Conservation (phyloP, 176 grass and related monocot species). For the Coix lacrymajobi region DNA sequence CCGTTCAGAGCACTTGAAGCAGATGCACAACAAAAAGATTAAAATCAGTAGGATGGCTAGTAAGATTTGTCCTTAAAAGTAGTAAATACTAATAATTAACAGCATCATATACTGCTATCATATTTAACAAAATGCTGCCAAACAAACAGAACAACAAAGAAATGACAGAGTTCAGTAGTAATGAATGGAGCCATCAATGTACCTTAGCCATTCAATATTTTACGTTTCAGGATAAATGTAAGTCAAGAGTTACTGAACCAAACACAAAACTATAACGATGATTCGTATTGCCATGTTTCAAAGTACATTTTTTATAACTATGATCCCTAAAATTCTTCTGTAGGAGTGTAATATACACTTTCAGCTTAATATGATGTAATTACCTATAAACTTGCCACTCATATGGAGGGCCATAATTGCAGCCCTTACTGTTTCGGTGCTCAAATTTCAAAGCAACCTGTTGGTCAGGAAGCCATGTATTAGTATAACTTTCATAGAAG, state of each 20-base stretch:
- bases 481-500: not conserved
- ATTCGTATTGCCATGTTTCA: not conserved
- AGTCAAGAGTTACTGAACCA: not conserved
- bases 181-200: not conserved
- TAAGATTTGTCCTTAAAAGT: slow-evolving; percentile 1
- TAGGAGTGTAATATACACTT: not conserved
- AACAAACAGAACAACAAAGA: not conserved
- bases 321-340: slow-evolving; percentile 4
- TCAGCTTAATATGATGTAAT: slow-evolving; percentile 25
- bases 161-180: not conserved
- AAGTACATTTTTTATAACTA: slow-evolving; percentile 7
- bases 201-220: not conserved
- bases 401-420: slow-evolving; percentile 96
- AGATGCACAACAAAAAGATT: slow-evolving; percentile 29
- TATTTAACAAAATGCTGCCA: slow-evolving; percentile 4
- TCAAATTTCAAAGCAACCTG: slow-evolving; percentile 99
- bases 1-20: slow-evolving; percentile 72
- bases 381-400: slow-evolving; percentile 99
- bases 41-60: not conserved
- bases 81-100: not conserved
- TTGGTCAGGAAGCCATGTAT: not conserved
- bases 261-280: not conserved
- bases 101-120: not conserved
- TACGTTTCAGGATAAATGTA: not conserved
- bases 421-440: slow-evolving; percentile 96